A percentile compares a stretch with the other conserved stretches of the same genome.
Conservation (phyloP, 257 asterid genomes). For the Marsdenia floribunda region DNA sequence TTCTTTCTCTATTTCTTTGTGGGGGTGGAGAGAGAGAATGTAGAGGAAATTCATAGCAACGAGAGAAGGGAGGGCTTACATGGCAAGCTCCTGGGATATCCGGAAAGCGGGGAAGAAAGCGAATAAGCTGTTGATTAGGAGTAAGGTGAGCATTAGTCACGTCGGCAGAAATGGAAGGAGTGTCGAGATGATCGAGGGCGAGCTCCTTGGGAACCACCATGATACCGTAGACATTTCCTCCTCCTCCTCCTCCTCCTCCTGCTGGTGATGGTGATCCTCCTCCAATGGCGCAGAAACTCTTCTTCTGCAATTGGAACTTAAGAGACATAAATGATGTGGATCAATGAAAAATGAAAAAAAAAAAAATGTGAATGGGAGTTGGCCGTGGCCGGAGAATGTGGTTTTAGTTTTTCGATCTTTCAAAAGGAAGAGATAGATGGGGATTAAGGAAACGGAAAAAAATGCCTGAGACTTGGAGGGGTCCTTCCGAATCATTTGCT, state of each 20-base stretch:
- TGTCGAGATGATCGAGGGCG: not conserved
- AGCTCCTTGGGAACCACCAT: slow-evolving; percentile 45
- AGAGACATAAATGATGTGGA: slow-evolving; percentile 15
- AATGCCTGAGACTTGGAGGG: slow-evolving; percentile 2
- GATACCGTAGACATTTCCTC: slow-evolving; percentile 29
- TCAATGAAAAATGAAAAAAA: not conserved
- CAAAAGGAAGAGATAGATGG: too few species aligned
- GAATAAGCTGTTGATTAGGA: not conserved
- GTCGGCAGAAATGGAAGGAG: not conserved
- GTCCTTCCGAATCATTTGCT: not conserved
- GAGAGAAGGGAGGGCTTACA: not conserved
- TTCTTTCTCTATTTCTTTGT: too few species aligned
- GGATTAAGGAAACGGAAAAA: not conserved
- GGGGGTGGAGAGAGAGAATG: too few species aligned
- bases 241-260: slow-evolving; percentile 14
- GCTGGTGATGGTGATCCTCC: not conserved
- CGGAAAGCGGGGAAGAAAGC: not conserved
- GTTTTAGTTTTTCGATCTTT: too few species aligned
- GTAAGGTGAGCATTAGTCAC: not conserved
- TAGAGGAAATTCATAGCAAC: not conserved
- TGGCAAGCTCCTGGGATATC: not conserved
- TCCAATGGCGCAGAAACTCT: slow-evolving; percentile 45
- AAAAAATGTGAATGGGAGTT: not conserved
- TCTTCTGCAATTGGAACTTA: slow-evolving; percentile 51
- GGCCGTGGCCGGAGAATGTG: not conserved